phyloP scores from a whole-genome alignment of 2,329 filamentous ascomycete species.

The Gnomoniopsis sp. region DNA sequence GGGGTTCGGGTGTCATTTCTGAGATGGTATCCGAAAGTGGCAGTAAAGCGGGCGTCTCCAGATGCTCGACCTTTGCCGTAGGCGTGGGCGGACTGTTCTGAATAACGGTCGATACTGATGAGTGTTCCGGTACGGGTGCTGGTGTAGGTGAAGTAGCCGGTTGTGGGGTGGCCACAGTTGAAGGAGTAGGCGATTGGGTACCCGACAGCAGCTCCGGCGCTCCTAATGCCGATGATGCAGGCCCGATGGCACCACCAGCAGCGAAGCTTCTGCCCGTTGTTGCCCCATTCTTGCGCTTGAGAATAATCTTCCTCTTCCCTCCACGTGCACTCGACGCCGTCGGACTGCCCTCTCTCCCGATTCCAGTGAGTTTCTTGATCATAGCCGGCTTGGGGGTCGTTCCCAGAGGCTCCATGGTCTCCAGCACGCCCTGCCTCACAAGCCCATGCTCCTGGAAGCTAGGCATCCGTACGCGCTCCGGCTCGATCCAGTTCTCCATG shows the following conservation, averaged over 20 bases:
- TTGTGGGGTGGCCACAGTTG: constrained; percentile 15
- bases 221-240: not conserved
- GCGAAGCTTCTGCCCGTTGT: constrained; percentile 16
- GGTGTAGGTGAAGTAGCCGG: constrained; percentile 1
- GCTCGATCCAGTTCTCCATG: constrained; percentile 58
- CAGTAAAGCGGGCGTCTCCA: not conserved
- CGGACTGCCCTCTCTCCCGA: constrained; percentile 10
- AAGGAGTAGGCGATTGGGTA: constrained; percentile 17
- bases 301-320: constrained; percentile 25
- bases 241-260: not conserved
- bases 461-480: constrained; percentile 55
- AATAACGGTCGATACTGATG: not conserved
- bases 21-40: not conserved
- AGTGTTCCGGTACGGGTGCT: not conserved
- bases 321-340: constrained; percentile 11
- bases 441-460: constrained; percentile 79
- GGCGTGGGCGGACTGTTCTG: constrained; percentile 1
- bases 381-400: constrained; percentile 63
- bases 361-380: constrained; percentile 45
- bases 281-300: constrained; percentile 17
- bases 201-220: constrained; percentile 8
- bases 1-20: constrained; percentile 6
- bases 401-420: constrained; percentile 81
- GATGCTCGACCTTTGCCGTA: not conserved
- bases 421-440: constrained; percentile 70